Conservation (phyloP, 2,329 filamentous ascomycete species). For the Verticillium tricorpus region DNA sequence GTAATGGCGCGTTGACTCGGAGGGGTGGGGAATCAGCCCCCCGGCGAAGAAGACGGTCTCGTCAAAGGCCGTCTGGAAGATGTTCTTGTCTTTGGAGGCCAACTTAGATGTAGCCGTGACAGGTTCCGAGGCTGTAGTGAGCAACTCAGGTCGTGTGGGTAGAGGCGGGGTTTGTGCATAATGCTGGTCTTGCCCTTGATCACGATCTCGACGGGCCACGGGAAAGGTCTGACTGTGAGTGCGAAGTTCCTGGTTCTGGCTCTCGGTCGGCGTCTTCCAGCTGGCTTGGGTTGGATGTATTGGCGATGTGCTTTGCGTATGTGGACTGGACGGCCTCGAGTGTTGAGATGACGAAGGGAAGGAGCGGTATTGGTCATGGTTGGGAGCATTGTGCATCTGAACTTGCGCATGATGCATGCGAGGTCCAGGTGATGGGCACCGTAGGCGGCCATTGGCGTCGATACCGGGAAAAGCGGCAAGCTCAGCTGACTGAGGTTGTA, state of each 20-base stretch:
- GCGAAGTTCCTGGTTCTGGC: background rate
- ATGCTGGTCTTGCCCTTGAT: background rate
- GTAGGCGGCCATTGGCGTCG: constrained; percentile 3
- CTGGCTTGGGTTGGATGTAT: background rate
- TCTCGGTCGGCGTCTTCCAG: background rate
- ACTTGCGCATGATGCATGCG: background rate
- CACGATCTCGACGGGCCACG: background rate
- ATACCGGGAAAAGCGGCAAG: constrained; percentile 6
- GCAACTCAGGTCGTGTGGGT: background rate
- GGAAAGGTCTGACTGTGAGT: background rate
- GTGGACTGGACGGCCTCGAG: background rate
- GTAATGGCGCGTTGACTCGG: constrained; percentile 61
- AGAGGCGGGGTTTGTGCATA: background rate
- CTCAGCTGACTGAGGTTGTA: background rate
- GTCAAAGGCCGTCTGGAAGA: constrained; percentile 45
- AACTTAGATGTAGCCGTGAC: background rate
- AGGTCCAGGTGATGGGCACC: constrained; percentile 1
- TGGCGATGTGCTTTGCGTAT: background rate
- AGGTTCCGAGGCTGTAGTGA: background rate
- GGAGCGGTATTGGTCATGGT: background rate
- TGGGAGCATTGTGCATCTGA: background rate
- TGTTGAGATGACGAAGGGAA: background rate
- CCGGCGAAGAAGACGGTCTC: constrained; percentile 63
- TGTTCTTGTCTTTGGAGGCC: constrained; percentile 7
- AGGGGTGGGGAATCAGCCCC: constrained; percentile 58